Evolutionary conservation across 1,284 basidiomycete genomes (phyloP), one percentile per base, ranked within the genome.

Genomic region (Rhodotorula sp.): DNA sequence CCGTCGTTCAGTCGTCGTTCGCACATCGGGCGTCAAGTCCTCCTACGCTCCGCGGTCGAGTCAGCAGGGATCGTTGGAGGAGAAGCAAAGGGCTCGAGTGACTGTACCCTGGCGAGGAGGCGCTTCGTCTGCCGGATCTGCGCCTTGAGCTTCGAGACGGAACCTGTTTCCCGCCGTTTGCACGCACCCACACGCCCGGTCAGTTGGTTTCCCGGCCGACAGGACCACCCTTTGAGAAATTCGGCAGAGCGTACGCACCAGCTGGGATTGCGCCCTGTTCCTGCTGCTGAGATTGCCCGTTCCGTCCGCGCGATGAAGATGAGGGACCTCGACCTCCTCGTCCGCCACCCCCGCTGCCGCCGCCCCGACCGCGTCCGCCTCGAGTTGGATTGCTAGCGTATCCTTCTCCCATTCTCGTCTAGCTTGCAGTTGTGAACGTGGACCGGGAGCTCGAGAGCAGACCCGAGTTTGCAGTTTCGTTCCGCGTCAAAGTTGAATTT

Each of bases 81-180:
- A 6, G 26, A 15, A 8, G 28, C 10, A 43, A 45, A 28, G 15
- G 5, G 2, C 16, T 16, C n/a, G 19, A 61, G 8, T 5, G 8
- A 3, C 31, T 67, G 18, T 14, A 74, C 72, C 50, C 68, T 63
- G 7, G 70, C 68, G 19, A 76, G 67, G n/a, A 76, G 19, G 2
- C 74, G 67, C 47, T 67, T 71, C 26, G 74, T 76, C 58, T 76
- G 74, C 5, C 74, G 56, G 45, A 76, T 50, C 58, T 76, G 74
- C 0, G 72, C 70, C 60, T 76, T 76, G 49, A 76, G 68, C 58
- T 76, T 76, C 47, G 62, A 66, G 55, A 76, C 72, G 38, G 66
- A 70, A 1, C 74, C 74, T 76, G 58, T 10, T 43, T 12, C 10
- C 38, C 38, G 1, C 38, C 38, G 38, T 43, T 8, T 7, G 26